These are phyloP conservation scores for Neurospora sublineolata DNA, from an alignment of 495 filamentous ascomycete genomes.

Conservation along the genomic window DNA sequence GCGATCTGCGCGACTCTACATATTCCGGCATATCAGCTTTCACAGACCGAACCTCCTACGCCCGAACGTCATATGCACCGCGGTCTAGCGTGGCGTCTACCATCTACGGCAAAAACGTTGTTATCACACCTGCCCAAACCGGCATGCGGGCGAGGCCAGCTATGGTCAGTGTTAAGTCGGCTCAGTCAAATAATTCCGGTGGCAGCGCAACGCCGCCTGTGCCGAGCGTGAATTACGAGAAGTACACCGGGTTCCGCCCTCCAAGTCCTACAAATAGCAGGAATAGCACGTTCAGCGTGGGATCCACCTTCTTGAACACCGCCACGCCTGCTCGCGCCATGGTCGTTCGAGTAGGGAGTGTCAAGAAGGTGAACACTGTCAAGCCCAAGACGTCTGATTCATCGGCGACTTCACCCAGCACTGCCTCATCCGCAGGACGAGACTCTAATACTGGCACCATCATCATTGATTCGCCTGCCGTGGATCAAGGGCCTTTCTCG, in stretches of 20 bases:
- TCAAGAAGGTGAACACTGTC: conserved; percentile 30
- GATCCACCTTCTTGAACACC: conserved; percentile 52
- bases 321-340: conserved; percentile 42
- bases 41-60: conserved; percentile 56
- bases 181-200: conserved; percentile 32
- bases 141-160: conserved; percentile 75
- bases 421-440: conserved; percentile 13
- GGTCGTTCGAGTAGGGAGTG: conserved; percentile 41
- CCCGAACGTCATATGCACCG: conserved; percentile 52
- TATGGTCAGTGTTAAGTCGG: conserved; percentile 77
- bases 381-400: conserved; percentile 14
- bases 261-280: conserved; percentile 34
- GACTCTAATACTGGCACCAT: conserved; percentile 34
- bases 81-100: conserved; percentile 83
- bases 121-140: conserved; percentile 74
- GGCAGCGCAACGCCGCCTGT: conserved; percentile 42
- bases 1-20: conserved; percentile 81
- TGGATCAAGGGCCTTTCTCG: conserved; percentile 47
- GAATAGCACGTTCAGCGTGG: conserved; percentile 46
- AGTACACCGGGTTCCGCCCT: conserved; percentile 36
- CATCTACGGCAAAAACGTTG: conserved; percentile 78
- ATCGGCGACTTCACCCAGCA: conserved; percentile 12
- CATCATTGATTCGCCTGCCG: conserved; percentile 36
- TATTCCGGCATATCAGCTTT: conserved; percentile 53
- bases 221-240: conserved; percentile 41